Conservation (phyloP, 176 grass and related monocot species). For the Ampelocalamus luodianensis region DNA sequence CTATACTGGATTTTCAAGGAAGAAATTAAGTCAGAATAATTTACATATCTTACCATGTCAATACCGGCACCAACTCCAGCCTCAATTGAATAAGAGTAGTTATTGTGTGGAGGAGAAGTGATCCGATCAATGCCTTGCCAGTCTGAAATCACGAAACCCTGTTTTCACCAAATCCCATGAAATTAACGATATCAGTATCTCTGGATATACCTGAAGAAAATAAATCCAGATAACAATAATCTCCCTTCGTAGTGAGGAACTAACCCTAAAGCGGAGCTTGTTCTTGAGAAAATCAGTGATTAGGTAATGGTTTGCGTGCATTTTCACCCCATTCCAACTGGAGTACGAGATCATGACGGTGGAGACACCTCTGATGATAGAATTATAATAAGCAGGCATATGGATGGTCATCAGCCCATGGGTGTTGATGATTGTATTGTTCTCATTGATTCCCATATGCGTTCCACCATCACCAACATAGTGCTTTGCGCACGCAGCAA, state of each 20-base stretch:
- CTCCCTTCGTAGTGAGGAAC: conserved; percentile 9
- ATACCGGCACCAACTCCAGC: conserved; percentile 66
- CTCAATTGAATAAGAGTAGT: conserved; percentile 72
- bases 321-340: conserved; percentile 78
- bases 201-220: conserved; percentile 9
- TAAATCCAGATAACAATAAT: background rate
- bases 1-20: background rate
- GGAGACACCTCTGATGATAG: conserved; percentile 71
- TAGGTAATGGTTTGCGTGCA: conserved; percentile 75
- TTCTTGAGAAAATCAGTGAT: conserved; percentile 81
- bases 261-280: conserved; percentile 72
- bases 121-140: conserved; percentile 77
- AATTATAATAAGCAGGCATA: conserved; percentile 71
- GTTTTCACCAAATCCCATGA: background rate
- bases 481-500: conserved; percentile 78
- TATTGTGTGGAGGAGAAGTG: conserved; percentile 51
- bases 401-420: conserved; percentile 66
- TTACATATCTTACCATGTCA: conserved; percentile 58
- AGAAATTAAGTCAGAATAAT: background rate
- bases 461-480: conserved; percentile 84
- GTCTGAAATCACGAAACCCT: conserved; percentile 83
- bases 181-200: background rate
- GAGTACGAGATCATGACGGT: conserved; percentile 82
- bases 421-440: conserved; percentile 62
- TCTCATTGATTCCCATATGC: conserved; percentile 62